These are phyloP conservation scores for Rickenella mellea DNA, from an alignment of 768 basidiomycete species.

Conservation along the genomic window DNA sequence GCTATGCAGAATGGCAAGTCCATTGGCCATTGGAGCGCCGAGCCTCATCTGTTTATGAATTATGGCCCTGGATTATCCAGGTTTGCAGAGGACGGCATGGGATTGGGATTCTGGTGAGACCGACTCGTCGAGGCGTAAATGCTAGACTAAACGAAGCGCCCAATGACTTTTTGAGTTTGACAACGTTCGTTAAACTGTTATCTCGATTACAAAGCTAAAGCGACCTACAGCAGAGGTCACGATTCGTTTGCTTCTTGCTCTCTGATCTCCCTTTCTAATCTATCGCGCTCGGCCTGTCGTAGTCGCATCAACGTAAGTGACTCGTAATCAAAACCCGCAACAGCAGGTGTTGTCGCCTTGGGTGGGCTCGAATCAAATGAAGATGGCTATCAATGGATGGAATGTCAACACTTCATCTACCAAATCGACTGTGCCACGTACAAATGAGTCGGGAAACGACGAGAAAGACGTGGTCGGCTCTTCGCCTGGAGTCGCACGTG, in stretches of 20 bases:
- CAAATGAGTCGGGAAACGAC: conserved; percentile 52
- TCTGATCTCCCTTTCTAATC: conserved; percentile 45
- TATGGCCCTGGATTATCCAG: no score
- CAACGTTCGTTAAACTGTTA: no score
- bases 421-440: conserved; percentile 21
- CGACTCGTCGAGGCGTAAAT: no score
- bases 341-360: conserved; percentile 14
- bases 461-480: conserved; percentile 35
- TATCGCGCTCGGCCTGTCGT: conserved; percentile 57
- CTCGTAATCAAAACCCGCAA: conserved; percentile 61
- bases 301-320: conserved; percentile 71
- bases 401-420: neutral
- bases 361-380: conserved; percentile 6
- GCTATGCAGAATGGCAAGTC: no score
- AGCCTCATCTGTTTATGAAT: no score
- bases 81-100: no score
- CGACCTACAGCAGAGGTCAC: no score
- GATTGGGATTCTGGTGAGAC: no score
- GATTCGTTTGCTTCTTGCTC: conserved; percentile 51
- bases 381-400: neutral
- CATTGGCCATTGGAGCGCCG: no score
- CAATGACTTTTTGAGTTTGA: no score
- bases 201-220: no score
- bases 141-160: no score
- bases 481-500: neutral